Conservation (phyloP, 371 early-diverging fungal genomes). For the Mortierella sp. region DNA sequence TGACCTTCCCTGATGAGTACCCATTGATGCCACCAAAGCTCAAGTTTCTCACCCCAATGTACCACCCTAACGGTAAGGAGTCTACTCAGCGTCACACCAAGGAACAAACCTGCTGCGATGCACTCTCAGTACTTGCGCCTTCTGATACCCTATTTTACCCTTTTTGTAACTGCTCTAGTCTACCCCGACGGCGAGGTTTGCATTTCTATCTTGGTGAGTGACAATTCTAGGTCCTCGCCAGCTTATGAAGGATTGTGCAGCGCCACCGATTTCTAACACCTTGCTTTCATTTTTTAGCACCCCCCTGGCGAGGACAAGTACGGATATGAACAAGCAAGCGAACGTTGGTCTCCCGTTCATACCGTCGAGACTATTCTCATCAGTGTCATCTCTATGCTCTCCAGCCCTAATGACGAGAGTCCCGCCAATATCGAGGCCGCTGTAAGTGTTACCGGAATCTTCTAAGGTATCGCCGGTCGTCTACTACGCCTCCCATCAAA, state of each 20-base stretch:
- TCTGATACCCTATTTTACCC: background rate
- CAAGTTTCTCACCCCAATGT: conserved; percentile 86
- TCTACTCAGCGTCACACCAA: background rate
- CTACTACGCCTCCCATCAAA: too few relatives aligned
- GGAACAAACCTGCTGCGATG: background rate
- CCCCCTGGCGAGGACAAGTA: conserved; percentile 90
- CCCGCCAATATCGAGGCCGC: conserved; percentile 96
- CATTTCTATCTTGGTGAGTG: conserved; percentile 87
- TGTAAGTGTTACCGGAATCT: conserved; percentile 60
- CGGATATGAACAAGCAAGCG: conserved; percentile 92
- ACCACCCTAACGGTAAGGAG: conserved; percentile 82
- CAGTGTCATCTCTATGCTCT: conserved; percentile 90
- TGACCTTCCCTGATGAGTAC: conserved; percentile 89
- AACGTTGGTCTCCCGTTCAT: conserved; percentile 96
- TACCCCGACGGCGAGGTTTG: conserved; percentile 92
- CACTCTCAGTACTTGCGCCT: background rate
- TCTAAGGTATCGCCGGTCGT: background rate
- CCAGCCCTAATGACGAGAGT: conserved; percentile 93
- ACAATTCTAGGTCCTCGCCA: conserved; percentile 1
- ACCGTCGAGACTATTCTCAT: conserved; percentile 94
- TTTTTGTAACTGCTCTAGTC: conserved; percentile 56
- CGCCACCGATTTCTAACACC: background rate
- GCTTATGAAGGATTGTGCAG: background rate
- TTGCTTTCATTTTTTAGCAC: conserved; percentile 59
- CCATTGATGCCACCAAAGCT: conserved; percentile 89